phyloP scores from a whole-genome alignment of 495 filamentous ascomycete genomes.

The Cetradonia linearis region DNA sequence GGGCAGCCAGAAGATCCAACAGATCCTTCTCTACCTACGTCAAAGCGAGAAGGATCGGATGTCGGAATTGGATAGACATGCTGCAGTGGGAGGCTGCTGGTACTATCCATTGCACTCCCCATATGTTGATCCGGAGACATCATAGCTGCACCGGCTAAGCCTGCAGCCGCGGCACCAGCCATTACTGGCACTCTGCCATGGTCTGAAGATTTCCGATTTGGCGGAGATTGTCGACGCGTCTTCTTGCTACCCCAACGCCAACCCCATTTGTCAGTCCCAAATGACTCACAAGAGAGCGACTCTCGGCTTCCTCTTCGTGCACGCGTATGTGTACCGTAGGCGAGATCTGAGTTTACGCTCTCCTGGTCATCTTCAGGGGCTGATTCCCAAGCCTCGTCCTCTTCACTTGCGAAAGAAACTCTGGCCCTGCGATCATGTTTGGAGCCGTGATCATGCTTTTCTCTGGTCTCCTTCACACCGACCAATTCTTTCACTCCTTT shows the following conservation, averaged over 20 bases:
- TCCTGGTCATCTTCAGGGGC: slow-evolving; percentile 42
- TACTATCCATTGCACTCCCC: slow-evolving; percentile 24
- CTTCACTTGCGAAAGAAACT: slow-evolving; percentile 28
- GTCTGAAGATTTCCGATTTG: slow-evolving; percentile 4
- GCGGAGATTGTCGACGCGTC: slow-evolving; percentile 31
- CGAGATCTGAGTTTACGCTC: slow-evolving; percentile 45
- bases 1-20: slow-evolving; percentile 40
- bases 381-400: slow-evolving; percentile 55
- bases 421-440: slow-evolving; percentile 21
- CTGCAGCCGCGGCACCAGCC: slow-evolving; percentile 27
- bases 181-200: slow-evolving; percentile 12
- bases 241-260: slow-evolving; percentile 50
- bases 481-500: slow-evolving; percentile 28
- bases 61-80: slow-evolving; percentile 50
- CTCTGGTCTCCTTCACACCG: slow-evolving; percentile 33
- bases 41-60: slow-evolving; percentile 49
- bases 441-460: slow-evolving; percentile 5
- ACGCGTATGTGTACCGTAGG: slow-evolving; percentile 42
- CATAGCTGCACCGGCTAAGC: slow-evolving; percentile 27
- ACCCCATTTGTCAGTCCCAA: slow-evolving; percentile 43
- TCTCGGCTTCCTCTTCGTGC: slow-evolving; percentile 35
- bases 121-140: slow-evolving; percentile 9
- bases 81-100: slow-evolving; percentile 33
- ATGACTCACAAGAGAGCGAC: slow-evolving; percentile 44
- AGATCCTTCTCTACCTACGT: slow-evolving; percentile 41